Base-by-base conservation (phyloP, 148 eudicot genomes). In the Gaultheria prostrata region DNA sequence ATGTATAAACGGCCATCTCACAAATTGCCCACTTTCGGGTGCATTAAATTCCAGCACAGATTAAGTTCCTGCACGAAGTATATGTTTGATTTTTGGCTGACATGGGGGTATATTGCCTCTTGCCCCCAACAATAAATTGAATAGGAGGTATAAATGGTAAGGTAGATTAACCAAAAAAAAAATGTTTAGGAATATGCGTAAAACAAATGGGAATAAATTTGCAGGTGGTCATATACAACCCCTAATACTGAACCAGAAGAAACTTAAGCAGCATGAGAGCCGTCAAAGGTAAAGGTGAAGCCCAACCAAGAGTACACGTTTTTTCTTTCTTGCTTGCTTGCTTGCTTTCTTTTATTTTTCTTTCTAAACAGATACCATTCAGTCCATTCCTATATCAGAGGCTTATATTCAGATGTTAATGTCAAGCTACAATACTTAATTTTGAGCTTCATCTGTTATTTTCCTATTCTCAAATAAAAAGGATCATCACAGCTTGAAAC, bases 391-490 rank as follows among this genome's bases (percentile, higher is more conserved):
- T 78, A 33, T 30, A 54, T 35, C 39, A 24, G 59, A 50, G 12
- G 21, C 57, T 77, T 77, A 18, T 10, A 50, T 28, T 53, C 63
- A 51, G 35, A 77, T 77, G 33, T 30, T 77, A 77, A 50, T 50
- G n/a, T 18, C 12, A 21, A 56, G 61, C 61, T 56, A 56, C 46
- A 72, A 13, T 39, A 11, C 46, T 33, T 72, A 72, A 35, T 12
- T 72, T 72, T 18, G 43, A 70, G 17, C 24, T 48, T 12, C 54
- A 76, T 15, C 70, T 53, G n/a, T 57, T 71, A 35, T 61, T 48
- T 71, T 69, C 43, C 93, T 89, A 93, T 87, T 50, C 90, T 88
- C 83, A 93, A 90, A 77, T 71, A 32, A 32, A 15, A 70, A 33
- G 45, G 21, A 30, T 14, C 35, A 33, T 35, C 46, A 1, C 12